Base-by-base conservation (phyloP, 106 monocot genomes). In the Gastrodia elata region DNA sequence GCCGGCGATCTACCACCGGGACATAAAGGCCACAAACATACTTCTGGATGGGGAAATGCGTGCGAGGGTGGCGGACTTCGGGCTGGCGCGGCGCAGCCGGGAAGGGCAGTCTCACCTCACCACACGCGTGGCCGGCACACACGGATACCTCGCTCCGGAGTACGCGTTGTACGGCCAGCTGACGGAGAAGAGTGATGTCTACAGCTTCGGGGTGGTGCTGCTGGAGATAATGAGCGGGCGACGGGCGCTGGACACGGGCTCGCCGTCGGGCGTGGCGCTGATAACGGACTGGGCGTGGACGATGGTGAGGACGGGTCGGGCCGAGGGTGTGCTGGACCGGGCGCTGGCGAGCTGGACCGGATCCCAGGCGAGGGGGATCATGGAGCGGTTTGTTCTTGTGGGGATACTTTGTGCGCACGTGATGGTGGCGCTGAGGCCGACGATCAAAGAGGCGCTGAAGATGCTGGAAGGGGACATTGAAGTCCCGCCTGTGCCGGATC, bases 171-270 rank as follows among this genome's bases (percentile, higher is more conserved):
- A 91, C 59, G 94, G 94, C 38, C 94, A 95, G 82, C 79, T 95
- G 40, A 95, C 94, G 5, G 95, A 91, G 82, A 95, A 89, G 78
- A 95, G 95, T 77, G 95, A 95, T 35, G 95, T 95, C 5, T 95
- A 95, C 68, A 92, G 95, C 85, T 95, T 95, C 40, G 90, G 90
- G 20, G 84, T 91, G 30, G 65, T 87, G 14, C 39, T 91, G 46
- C 61, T 91, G 18, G 90, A 91, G 87, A 75, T 87, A 33, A 91
- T 95, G 94, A 87, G 87, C 52, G 94, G 94, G 13, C 68, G 87
- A 39, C 83, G 76, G 71, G 94, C 89, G 9, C 71, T 95, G 55
- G 91, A 95, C 75, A 81, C 69, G 78, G 73, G 85, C 20, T 72
- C 74, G 5, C 36, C 80, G 0, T 75, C 81, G 1, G 74, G 73